Percentiles rank a stretch among this genome's conserved stretches.
phyloP scores from a whole-genome alignment of 768 basidiomycete genomes.

The Russula brevipes region DNA sequence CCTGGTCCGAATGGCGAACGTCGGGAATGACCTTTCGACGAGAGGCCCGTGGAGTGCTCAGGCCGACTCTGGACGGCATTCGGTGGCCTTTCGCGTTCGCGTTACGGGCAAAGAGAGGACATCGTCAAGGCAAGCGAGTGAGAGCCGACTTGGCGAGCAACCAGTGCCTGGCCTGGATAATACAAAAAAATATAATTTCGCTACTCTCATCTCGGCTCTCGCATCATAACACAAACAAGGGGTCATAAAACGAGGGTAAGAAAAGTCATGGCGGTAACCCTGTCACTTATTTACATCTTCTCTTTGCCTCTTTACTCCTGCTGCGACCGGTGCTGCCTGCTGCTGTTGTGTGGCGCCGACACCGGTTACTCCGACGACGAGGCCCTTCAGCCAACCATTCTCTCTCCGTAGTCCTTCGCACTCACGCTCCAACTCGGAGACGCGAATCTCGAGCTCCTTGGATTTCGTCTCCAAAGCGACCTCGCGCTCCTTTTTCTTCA shows the following conservation, averaged over 20 bases:
- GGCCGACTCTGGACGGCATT: slow-evolving; percentile 22
- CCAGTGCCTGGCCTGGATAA: neutral
- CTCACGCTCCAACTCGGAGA: slow-evolving; percentile 81
- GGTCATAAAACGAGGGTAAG: neutral
- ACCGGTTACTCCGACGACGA: slow-evolving; percentile 84
- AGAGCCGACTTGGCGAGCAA: neutral
- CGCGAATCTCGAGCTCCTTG: slow-evolving; percentile 77
- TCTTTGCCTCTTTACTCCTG: slow-evolving; percentile 26
- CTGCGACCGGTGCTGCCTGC: neutral
- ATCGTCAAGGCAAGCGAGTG: slow-evolving; percentile 12
- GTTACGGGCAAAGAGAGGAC: slow-evolving; percentile 1
- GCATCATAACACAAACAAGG: neutral
- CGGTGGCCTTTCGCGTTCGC: neutral
- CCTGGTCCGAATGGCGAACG: neutral
- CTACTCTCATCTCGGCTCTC: neutral
- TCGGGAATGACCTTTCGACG: neutral
- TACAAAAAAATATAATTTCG: neutral
- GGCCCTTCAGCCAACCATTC: slow-evolving; percentile 88
- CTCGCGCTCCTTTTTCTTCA: slow-evolving; percentile 96
- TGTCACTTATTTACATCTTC: slow-evolving; percentile 16
- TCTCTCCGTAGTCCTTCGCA: slow-evolving; percentile 84
- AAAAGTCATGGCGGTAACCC: neutral
- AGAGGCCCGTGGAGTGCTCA: neutral
- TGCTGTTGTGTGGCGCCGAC: slow-evolving; percentile 41
- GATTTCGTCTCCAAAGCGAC: slow-evolving; percentile 79